These are phyloP conservation scores for Seminavis robusta DNA, from an alignment of 108 stramenopile genomes.

Conservation along the genomic window DNA sequence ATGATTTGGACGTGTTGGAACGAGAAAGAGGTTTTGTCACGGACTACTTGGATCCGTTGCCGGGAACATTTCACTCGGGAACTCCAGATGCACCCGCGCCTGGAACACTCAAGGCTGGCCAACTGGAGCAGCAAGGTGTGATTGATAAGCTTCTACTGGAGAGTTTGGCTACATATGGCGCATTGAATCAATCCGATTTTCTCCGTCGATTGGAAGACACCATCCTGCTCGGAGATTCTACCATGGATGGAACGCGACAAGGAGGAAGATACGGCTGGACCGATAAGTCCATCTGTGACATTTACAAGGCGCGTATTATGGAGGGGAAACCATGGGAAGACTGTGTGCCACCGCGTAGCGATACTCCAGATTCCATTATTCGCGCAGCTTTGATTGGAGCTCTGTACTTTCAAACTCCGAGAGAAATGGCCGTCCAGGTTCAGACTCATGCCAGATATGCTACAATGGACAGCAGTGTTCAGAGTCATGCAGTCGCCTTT, in stretches of 20 bases:
- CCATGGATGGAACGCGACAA: conserved; percentile 17
- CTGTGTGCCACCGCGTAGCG: conserved; percentile 10
- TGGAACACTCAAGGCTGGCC: conserved; percentile 5
- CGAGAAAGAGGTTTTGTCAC: conserved; percentile 13
- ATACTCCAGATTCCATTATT: conserved; percentile 15
- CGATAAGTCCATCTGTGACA: conserved; percentile 8
- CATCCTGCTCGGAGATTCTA: conserved; percentile 6
- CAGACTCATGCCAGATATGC: conserved; percentile 6
- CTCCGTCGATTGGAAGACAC: conserved; percentile 7
- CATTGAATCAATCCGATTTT: conserved; percentile 13
- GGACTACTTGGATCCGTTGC: conserved; percentile 12
- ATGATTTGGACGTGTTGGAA: conserved; percentile 11
- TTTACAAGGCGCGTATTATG: conserved; percentile 6
- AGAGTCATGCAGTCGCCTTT: conserved; percentile 13
- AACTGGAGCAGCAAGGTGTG: conserved; percentile 10
- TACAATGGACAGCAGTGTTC: conserved; percentile 11
- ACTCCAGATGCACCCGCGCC: conserved; percentile 9
- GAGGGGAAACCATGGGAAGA: conserved; percentile 8
- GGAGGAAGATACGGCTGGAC: conserved; percentile 15
- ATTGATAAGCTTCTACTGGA: conserved; percentile 16
- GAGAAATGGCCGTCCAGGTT: conserved; percentile 6
- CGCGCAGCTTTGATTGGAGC: conserved; percentile 7
- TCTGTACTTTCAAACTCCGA: conserved; percentile 8
- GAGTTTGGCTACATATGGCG: conserved; percentile 7
- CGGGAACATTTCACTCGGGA: conserved; percentile 15